Evolutionary conservation across 2,329 filamentous ascomycete genomes (phyloP), one percentile per base, ranked within the genome.

Genomic region (Hymenoscyphus occultus): DNA sequence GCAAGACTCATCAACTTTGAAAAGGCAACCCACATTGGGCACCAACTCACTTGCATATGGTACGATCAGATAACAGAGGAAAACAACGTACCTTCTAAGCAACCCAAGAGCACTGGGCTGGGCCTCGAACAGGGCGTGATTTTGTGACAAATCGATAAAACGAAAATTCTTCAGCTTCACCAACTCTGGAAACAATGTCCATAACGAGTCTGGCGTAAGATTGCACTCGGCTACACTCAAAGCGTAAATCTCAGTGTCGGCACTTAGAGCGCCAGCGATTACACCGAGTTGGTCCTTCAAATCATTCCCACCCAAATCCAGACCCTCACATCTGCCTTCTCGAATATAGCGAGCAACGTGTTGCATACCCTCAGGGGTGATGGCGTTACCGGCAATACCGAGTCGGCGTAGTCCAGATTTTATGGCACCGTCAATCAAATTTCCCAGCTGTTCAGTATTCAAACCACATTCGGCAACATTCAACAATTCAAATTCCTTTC

Each of bases 131-230:
- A 99, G 82, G 22, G 86, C 87, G 39, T 84, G 90, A 71, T 98
- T 98, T 73, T 97, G 92, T 5, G 92, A 97, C 42, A 99, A 81
- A 75, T 98, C 95, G 65, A 99, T 86, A 74, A 97, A 97, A 22
- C 91, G 88, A 74, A 97, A 90, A 68, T 89, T 86, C 1, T 83
- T 82, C 64, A 97, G 80, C 69, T 83, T 86, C 32, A 84, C 82
- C 62, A 98, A 78, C 6, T 86, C 86, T 4, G 92, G 92, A 60
- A 98, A 83, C 13, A 98, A 81, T 62, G 86, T 85, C 76, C 86
- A 90, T 28, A 98, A 80, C 12, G 89, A 88, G 0, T 86, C 82
- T 0, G 92, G 89, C 4, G 84, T 86, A 63, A 99, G 80, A 64
- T 92, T 91, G 78, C 93, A 97, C 71, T 93, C 90, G 1, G 93